These are phyloP conservation scores for Penicillium arizonense DNA, from an alignment of 495 filamentous ascomycete genomes.

Conservation along the genomic window DNA sequence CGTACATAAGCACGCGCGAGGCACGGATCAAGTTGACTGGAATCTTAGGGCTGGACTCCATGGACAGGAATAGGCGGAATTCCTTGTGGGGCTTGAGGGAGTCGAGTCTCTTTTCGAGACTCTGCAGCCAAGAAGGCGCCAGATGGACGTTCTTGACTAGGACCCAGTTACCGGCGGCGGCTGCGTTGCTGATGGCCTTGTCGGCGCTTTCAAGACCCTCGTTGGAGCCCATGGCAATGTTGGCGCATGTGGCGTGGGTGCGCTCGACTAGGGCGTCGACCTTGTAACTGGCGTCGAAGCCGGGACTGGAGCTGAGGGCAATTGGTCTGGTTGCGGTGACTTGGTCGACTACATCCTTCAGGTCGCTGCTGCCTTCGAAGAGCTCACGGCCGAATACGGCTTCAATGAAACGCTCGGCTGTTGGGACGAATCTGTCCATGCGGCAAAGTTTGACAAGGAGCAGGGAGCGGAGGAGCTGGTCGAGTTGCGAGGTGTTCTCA, in stretches of 20 bases:
- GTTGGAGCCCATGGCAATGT: constrained; percentile 98
- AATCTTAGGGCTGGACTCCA: constrained; percentile 97
- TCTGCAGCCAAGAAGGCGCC: constrained; percentile 92
- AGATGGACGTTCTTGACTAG: constrained; percentile 99
- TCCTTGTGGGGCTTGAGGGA: constrained; percentile 91
- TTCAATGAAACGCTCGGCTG: constrained; percentile 85
- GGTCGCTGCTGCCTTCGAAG: constrained; percentile 77
- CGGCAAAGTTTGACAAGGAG: constrained; percentile 92
- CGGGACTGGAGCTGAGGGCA: constrained; percentile 87
- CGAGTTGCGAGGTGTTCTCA: constrained; percentile 57
- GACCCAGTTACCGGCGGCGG: constrained; percentile 92
- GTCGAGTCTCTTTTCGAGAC: constrained; percentile 93
- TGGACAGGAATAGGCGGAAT: constrained; percentile 94
- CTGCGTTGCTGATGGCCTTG: constrained; percentile 91
- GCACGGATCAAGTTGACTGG: constrained; percentile 94
- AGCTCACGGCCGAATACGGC: constrained; percentile 84
- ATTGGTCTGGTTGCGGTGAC: constrained; percentile 84
- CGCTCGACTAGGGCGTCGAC: constrained; percentile 91
- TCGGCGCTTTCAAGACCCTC: constrained; percentile 90
- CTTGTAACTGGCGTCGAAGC: constrained; percentile 98
- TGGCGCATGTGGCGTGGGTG: constrained; percentile 77
- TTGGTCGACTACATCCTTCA: constrained; percentile 80
- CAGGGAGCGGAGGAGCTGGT: constrained; percentile 79
- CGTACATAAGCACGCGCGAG: constrained; percentile 93
- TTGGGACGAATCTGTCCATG: constrained; percentile 90